Base-by-base conservation (phyloP, 2,329 filamentous ascomycete genomes). In the Talaromyces sp. region DNA sequence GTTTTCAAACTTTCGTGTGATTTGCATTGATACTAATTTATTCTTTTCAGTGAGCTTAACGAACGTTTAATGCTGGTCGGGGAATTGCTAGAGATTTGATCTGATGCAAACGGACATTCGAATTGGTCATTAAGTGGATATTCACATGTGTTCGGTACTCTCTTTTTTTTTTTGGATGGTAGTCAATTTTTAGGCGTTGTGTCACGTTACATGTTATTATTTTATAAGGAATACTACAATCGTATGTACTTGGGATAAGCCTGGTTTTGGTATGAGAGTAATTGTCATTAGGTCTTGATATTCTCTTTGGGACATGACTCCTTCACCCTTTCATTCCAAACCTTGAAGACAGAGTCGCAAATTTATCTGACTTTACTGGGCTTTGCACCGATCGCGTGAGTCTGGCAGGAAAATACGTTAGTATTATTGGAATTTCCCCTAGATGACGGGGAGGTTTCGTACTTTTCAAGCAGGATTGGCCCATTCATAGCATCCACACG, bases 401-500 rank as follows among this genome's bases (percentile, higher is more conserved):
- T 70, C 87, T 90, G 69, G 42, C 12, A 4, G 23, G 27, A 34
- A 53, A 33, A 57, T 12, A 42, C 12, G 34, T 61, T 54, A 61
- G 54, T 16, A 61, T 71, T 66, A 51, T 65, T 62, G 63, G 34
- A 12, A 52, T 50, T 10, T 9, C 30, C 55, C 23, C 6, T n/a
- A 14, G 12, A 34, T 23, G 42, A 36, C 33, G 40, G 44, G 7
- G 7, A 40, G 5, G 28, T 12, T 16, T 63, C 82, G 66, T 83
- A 91, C 90, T 99, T 99, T 79, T 98, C 94, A n/a, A 99, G 77
- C 64, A 99, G 74, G 47, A 91, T 82, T 0, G 93, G 92, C 0
- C 94, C 95, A 73, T 96, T 96, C 73, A 96, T 82, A 58, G 91
- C 90, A 77, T 98, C 92, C 36, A 99, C 96, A 59, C 92, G 88